Percentiles rank a stretch among this genome's conserved stretches.
These are phyloP conservation scores for Elasticomyces elasticus DNA, from an alignment of 495 filamentous ascomycete genomes.

Conservation along the genomic window DNA sequence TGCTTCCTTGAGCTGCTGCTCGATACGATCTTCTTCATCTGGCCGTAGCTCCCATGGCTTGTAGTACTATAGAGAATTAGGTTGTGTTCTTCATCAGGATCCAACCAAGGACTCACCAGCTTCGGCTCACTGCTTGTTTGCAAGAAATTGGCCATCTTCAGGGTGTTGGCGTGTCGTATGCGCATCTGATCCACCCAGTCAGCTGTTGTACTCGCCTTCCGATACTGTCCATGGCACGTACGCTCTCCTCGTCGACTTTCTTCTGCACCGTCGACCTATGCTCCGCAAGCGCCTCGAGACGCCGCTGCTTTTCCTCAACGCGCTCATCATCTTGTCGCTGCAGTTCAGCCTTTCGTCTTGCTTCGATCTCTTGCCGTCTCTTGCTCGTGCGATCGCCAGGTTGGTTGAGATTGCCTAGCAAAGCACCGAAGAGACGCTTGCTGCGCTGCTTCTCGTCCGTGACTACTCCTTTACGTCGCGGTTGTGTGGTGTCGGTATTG, in stretches of 20 bases:
- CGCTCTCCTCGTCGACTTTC: conserved; percentile 67
- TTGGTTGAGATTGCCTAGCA: conserved; percentile 82
- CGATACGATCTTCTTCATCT: conserved; percentile 52
- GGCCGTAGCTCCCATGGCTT: conserved; percentile 69
- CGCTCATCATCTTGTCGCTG: conserved; percentile 62
- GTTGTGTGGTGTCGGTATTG: conserved; percentile 24
- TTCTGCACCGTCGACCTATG: conserved; percentile 59
- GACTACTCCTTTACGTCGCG: conserved; percentile 40
- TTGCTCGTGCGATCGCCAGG: conserved; percentile 50
- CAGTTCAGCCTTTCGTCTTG: conserved; percentile 74
- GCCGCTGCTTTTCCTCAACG: conserved; percentile 56
- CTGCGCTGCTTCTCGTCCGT: conserved; percentile 79
- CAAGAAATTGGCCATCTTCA: conserved; percentile 64
- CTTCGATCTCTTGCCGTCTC: conserved; percentile 80
- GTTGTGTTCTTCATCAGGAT: background rate
- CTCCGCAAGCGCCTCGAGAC: conserved; percentile 48
- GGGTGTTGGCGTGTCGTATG: conserved; percentile 60
- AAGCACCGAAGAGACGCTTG: conserved; percentile 78
- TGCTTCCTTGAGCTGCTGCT: conserved; percentile 48
- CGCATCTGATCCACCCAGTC: conserved; percentile 53
- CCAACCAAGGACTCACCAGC: conserved; percentile 51
- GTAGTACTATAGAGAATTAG: conserved; percentile 55
- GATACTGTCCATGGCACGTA: conserved; percentile 29
- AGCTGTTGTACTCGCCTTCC: background rate
- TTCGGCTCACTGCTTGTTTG: conserved; percentile 63